Base-by-base conservation (phyloP, 179 eudicot genomes). In the Beta macrorhiza region DNA sequence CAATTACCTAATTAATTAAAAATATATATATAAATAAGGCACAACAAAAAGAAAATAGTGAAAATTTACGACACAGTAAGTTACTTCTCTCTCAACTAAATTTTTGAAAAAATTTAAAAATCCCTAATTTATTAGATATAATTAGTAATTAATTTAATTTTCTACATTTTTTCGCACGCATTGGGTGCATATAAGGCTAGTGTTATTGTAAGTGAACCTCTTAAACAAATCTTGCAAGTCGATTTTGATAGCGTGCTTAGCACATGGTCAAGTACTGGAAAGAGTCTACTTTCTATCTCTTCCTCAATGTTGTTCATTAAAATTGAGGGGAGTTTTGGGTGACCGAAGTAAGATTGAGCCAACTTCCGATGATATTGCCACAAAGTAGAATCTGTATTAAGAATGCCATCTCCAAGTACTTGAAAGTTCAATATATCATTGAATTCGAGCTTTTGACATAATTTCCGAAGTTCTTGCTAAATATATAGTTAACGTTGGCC, bases 361-460 rank as follows among this genome's bases (percentile, higher is more conserved):
- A 47, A 7, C 9, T n/a, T 71, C 49, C 75, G 29, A 19, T 71
- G 57, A 29, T 71, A 20, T 6, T 10, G 58, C 12, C 15, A 84
- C 79, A 16, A 42, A 64, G 53, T 89, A 11, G 32, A 47, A 7
- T 71, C 90, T 0, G 86, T 29, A 37, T 87, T 91, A 69, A 88
- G 85, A 9, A 88, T 86, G 11, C 88, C 89, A 22, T 90, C 90
- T 20, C 94, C 91, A 16, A 89, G 73, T 29, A 29, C 32, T 29
- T 29, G 1, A 29, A 0, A 89, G 78, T 19, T 89, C 90, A 12
- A 87, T 7, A 83, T 86, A 52, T 88, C 82, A 64, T 80, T 71
- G 73, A 85, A 86, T 83, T 83, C 3, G 69, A 63, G 1, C 89
- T 87, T 25, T 84, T 84, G 10, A 63, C 72, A 56, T 79, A 87